Conservation (phyloP, 768 basidiomycete genomes). For the Hypholoma sublateritium region DNA sequence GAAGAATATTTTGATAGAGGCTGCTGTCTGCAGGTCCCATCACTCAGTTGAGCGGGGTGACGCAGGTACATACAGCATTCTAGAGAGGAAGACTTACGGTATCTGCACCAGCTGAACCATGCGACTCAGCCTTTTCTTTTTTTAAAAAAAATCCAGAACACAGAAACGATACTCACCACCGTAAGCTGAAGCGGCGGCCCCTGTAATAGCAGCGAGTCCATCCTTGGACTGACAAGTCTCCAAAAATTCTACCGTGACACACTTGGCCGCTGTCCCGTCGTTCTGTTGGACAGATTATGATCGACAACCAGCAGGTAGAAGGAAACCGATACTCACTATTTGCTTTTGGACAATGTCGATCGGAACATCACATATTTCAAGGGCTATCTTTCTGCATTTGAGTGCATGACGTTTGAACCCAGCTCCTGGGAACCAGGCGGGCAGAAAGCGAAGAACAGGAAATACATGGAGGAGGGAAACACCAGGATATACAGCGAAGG, state of each 20-base stretch:
- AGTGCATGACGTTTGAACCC: conserved; percentile 8
- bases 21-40: not conserved
- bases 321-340: not conserved
- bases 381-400: conserved; percentile 1
- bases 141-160: not conserved
- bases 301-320: not conserved
- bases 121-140: no score
- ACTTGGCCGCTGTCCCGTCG: not conserved
- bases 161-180: not conserved
- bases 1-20: not conserved
- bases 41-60: not conserved
- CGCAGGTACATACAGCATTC: not conserved
- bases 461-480: conserved; percentile 10
- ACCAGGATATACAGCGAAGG: conserved; percentile 8
- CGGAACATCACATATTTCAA: not conserved
- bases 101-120: conserved; percentile 4
- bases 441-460: conserved; percentile 12
- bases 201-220: not conserved
- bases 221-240: not conserved
- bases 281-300: not conserved
- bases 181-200: not conserved
- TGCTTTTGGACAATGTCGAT: not conserved
- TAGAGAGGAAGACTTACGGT: not conserved
- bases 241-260: not conserved
- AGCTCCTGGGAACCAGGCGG: conserved; percentile 16